Base-by-base conservation (phyloP, 75 land plant genomes). In the Selaginella moellendorffii region DNA sequence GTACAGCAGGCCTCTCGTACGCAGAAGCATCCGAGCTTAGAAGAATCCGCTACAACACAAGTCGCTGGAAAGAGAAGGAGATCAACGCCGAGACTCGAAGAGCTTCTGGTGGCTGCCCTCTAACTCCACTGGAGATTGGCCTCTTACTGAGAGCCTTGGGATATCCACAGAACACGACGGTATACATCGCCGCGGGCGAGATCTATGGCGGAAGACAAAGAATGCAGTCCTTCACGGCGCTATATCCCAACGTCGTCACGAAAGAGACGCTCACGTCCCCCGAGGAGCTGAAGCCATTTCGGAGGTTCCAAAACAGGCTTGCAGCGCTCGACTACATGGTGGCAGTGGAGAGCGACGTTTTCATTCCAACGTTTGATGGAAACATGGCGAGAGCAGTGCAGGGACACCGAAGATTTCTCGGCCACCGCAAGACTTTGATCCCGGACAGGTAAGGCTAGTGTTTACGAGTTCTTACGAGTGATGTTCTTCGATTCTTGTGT, bases 21-120 rank as follows among this genome's bases (percentile, higher is more conserved):
- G 59, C 5, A 25, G 59, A 56, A 56, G 59, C 59, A 21, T 56
- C 2, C 8, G 59, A 56, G 59, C 59, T 56, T 56, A 56, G n/a
- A 25, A 21, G 25, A 8, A 56, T 56, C 24, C 21, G 59, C 8
- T 56, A 56, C 24, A 56, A 56, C 24, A 56, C 59, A 21, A 9
- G n/a, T 24, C 59, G 21, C 24, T 56, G 59, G 59, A 56, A 56
- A 25, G 59, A 56, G 24, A 56, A 56, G 24, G 59, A 56, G n/a
- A 56, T 56, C n/a, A 25, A 56, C n/a, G 14, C 51, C 18, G 51
- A 10, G 18, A 46, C 14, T 10, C 10, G 18, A 18, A 46, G 51
- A 18, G 19, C 59, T 9, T 56, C 59, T 9, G 59, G 59, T 21
- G 59, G 24, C 5, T 56, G 59, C 24, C 59, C 59, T 8, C n/a